Conservation (phyloP, 2,329 filamentous ascomycete species). For the Beauveria scarabaeidicola region DNA sequence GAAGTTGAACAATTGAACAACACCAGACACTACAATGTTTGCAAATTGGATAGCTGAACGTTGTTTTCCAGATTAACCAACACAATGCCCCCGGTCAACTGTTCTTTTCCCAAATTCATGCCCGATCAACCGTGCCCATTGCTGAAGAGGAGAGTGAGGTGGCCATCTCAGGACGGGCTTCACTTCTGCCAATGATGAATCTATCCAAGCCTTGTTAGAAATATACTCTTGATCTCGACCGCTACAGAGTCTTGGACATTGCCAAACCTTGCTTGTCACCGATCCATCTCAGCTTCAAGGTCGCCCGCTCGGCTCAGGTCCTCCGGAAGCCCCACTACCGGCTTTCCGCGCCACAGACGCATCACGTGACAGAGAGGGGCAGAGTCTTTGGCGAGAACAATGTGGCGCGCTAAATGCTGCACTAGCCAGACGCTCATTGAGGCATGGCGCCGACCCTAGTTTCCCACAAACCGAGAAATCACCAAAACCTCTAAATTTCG, state of each 20-base stretch:
- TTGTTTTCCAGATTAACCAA: too few species aligned
- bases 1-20: too few species aligned
- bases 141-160: too few species aligned
- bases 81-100: too few species aligned
- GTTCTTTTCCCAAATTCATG: too few species aligned
- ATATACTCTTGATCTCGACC: too few species aligned
- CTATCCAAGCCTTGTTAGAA: too few species aligned
- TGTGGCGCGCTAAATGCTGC: background rate
- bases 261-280: background rate
- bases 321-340: background rate
- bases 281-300: background rate
- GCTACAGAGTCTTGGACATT: background rate
- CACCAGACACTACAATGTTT: too few species aligned
- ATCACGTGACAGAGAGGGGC: slow-evolving; percentile 8
- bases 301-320: background rate
- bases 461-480: slow-evolving; percentile 38
- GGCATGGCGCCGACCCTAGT: slow-evolving; percentile 30
- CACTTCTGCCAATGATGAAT: too few species aligned
- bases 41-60: too few species aligned
- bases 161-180: too few species aligned
- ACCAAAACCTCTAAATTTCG: slow-evolving; percentile 34
- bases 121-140: too few species aligned
- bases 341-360: slow-evolving; percentile 3
- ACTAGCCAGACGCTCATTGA: slow-evolving; percentile 24
- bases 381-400: background rate